Conservation (phyloP, 2,329 filamentous ascomycete species). For the Grosmannia huntii region DNA sequence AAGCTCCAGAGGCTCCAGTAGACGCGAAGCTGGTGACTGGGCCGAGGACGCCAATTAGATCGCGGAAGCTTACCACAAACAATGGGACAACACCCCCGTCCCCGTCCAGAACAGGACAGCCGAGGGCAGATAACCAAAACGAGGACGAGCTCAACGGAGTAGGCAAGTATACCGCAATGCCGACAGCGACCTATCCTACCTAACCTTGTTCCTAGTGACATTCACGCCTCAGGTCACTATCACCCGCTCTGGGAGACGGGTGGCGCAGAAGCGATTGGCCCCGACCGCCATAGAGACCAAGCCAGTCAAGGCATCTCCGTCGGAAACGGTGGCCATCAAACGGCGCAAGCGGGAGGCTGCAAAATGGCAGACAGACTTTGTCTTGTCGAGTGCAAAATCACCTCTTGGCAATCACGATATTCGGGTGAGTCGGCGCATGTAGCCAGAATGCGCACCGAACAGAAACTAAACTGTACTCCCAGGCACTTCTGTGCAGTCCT, state of each 20-base stretch:
- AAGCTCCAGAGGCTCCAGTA: neutral
- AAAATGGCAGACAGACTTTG: slow-evolving; percentile 16
- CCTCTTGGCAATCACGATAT: slow-evolving; percentile 23
- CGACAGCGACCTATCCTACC: neutral
- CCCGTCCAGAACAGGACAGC: neutral
- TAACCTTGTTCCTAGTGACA: neutral
- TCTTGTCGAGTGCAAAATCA: slow-evolving; percentile 22
- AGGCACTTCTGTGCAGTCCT: slow-evolving; percentile 25
- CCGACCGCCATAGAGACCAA: neutral
- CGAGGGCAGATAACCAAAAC: neutral
- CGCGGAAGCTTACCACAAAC: neutral
- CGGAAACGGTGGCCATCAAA: neutral
- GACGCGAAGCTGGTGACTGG: neutral
- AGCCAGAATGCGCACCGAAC: neutral
- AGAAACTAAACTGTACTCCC: neutral
- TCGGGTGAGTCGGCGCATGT: slow-evolving; percentile 16
- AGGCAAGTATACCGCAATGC: too few species aligned
- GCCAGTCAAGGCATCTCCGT: neutral
- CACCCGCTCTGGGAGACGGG: slow-evolving; percentile 2
- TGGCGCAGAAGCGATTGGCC: neutral
- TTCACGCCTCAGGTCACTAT: neutral
- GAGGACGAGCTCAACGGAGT: neutral
- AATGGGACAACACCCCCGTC: neutral
- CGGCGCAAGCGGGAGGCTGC: slow-evolving; percentile 11
- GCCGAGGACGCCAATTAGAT: neutral